Conservation (phyloP, 1,139 yeast genomes). For the Blastobotrys niveus region DNA sequence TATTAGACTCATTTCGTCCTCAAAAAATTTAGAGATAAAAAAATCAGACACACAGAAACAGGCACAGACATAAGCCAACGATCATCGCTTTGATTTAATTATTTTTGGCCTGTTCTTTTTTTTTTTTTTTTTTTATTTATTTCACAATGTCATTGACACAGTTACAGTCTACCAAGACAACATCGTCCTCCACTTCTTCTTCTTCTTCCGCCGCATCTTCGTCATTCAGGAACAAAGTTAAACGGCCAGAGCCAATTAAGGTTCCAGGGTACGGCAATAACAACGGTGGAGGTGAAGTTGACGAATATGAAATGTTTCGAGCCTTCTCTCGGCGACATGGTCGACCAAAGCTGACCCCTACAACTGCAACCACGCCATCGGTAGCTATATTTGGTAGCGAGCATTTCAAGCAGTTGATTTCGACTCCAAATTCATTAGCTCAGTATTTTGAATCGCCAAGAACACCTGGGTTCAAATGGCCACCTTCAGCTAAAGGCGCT, state of each 20-base stretch:
- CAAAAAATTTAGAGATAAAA: no score
- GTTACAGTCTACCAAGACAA: not conserved
- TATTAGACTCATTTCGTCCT: no score
- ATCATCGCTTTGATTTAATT: no score
- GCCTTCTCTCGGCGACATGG: constrained; percentile 1
- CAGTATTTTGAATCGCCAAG: constrained; percentile 8
- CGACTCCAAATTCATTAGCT: constrained; percentile 4
- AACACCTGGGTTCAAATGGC: constrained; percentile 8
- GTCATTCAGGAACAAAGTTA: not conserved
- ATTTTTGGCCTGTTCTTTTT: no score
- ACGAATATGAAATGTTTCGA: constrained; percentile 2
- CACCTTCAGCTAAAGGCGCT: not conserved
- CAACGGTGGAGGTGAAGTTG: not conserved
- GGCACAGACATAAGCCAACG: no score
- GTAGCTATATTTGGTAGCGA: constrained; percentile 20
- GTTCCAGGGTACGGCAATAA: not conserved
- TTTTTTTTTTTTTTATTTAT: no score
- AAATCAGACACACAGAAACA: no score
- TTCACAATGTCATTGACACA: not conserved
- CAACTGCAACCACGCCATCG: constrained; percentile 25
- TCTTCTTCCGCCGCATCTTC: no score
- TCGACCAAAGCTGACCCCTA: constrained; percentile 17
- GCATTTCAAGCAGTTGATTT: constrained; percentile 9
- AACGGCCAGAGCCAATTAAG: constrained; percentile 15
- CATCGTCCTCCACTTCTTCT: not conserved